Evolutionary conservation across 2,329 filamentous ascomycete species (phyloP), one percentile per base, ranked within the genome.

Genomic region (Fusarium sterilihyphosum): DNA sequence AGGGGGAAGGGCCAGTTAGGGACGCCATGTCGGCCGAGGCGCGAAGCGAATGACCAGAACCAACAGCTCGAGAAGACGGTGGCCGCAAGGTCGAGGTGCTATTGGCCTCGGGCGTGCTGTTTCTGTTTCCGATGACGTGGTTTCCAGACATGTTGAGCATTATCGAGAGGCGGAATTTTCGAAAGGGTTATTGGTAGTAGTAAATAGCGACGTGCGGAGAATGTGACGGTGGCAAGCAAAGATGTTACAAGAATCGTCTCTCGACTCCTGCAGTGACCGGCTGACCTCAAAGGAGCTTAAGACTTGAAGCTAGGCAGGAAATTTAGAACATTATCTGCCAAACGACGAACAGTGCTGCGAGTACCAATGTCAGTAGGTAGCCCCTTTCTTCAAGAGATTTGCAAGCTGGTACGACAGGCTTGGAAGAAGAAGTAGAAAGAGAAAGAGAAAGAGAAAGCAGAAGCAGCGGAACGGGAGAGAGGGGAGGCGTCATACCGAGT

Each of bases 1-100:
- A 90, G 38, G 90, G 78, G 86, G 92, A 79, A 86, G 94, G 81
- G 78, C 88, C 81, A 84, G 91, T 81, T 81, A 97, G 94, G 57
- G 92, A 92, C 73, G 94, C 93, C 93, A 98, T 97, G 82, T 99
- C 96, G 79, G 96, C 96, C 60, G 96, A 99, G 53, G 95, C 94
- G 79, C 96, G 94, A 73, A 99, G 91, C 82, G 96, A 94, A 83
- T 96, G 94, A 64, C 92, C 92, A 71, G 93, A 89, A 70, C 92
- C 93, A 78, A 97, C 87, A 50, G 92, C 89, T 78, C 96, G 91
- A 75, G 95, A 93, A 47, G 92, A 89, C 56, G 95, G 94, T 54
- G 95, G 94, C 71, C 96, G 93, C 80, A 98, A 92, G 74, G 94
- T 92, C 61, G 92, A 92, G 70, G 93, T 91, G 80, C 92, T 94